These are phyloP conservation scores for Boletus barrowsii DNA, from an alignment of 768 basidiomycete species.

Conservation along the genomic window DNA sequence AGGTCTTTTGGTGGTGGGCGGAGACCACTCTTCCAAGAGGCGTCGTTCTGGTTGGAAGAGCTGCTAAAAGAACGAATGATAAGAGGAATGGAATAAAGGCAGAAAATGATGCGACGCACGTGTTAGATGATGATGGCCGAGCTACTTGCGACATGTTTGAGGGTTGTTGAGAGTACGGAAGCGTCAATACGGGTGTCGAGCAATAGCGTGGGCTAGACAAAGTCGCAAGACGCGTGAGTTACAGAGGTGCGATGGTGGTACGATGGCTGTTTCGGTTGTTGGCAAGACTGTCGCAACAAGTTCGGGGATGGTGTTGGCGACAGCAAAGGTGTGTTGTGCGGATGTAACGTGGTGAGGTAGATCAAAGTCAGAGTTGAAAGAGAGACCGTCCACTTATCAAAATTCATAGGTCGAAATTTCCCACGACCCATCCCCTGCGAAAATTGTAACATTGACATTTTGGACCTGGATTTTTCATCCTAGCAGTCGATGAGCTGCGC, in stretches of 20 bases:
- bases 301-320: constrained; percentile 12
- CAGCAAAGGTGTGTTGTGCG: constrained; percentile 8
- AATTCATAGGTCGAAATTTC: constrained; percentile 29
- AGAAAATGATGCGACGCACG: constrained; percentile 15
- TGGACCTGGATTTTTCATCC: too few relatives aligned
- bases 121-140: constrained; percentile 32
- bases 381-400: constrained; percentile 21
- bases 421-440: constrained; percentile 17
- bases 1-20: constrained; percentile 86
- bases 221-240: constrained; percentile 22
- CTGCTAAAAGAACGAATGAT: constrained; percentile 12
- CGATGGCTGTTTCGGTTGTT: constrained; percentile 14
- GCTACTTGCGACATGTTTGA: constrained; percentile 31
- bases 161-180: constrained; percentile 5
- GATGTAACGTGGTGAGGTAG: constrained; percentile 15
- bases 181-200: constrained; percentile 15
- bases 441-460: too few relatives aligned
- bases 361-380: constrained; percentile 32
- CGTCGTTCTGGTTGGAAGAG: constrained; percentile 28
- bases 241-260: constrained; percentile 13
- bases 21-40: constrained; percentile 73
- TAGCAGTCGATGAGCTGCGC: too few relatives aligned
- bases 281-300: constrained; percentile 11
- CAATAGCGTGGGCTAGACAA: constrained; percentile 11
- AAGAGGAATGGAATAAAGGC: constrained; percentile 1